A percentile compares a stretch with the other conserved stretches of the same genome.
Conservation (phyloP, 73 alveolate genomes). For the Blepharisma japonicum region DNA sequence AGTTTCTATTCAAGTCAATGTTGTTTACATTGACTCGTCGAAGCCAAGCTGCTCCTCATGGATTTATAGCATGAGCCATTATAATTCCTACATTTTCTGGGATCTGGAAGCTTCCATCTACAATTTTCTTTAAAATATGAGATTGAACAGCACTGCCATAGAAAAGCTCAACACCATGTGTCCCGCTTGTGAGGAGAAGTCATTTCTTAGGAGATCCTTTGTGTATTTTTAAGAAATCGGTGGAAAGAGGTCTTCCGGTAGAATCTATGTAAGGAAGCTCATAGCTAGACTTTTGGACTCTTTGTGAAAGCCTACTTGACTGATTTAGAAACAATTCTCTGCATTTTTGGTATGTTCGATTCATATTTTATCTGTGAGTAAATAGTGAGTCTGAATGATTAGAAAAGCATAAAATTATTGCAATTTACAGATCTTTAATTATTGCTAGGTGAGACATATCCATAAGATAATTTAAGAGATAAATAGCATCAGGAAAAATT, state of each 20-base stretch:
- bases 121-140: background rate
- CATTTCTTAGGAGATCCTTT: background rate
- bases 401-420: too few relatives aligned
- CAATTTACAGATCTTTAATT: too few relatives aligned
- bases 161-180: background rate
- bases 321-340: too few relatives aligned
- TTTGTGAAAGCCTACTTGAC: too few relatives aligned
- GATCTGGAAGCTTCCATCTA: background rate
- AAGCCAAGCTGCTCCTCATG: constrained; percentile 30
- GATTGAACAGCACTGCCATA: constrained; percentile 7
- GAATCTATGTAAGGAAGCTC: too few relatives aligned
- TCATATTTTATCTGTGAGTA: too few relatives aligned
- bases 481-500: too few relatives aligned
- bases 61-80: constrained; percentile 10
- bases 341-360: too few relatives aligned
- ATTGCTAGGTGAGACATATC: too few relatives aligned
- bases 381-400: too few relatives aligned
- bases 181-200: background rate
- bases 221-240: background rate
- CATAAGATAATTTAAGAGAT: too few relatives aligned
- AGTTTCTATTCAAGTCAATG: background rate
- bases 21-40: constrained; percentile 15
- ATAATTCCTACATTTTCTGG: constrained; percentile 1
- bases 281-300: too few relatives aligned
- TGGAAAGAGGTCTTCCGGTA: background rate